Evolutionary conservation across 2,329 filamentous ascomycete genomes (phyloP).

Genomic region (Leptographium radiaticola): DNA sequence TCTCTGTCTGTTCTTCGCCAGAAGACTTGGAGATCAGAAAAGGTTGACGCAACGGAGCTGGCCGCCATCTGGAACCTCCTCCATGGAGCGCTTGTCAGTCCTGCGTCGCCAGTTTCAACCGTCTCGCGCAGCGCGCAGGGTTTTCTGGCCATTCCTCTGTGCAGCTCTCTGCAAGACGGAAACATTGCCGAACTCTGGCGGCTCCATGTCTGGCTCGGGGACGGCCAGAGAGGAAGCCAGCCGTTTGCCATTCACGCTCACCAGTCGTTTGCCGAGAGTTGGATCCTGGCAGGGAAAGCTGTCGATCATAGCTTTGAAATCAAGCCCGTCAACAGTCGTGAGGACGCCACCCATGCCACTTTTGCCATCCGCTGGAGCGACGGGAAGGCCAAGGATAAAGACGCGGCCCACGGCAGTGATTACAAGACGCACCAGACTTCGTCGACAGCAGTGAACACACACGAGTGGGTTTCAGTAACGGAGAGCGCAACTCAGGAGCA

Average conservation of each 20-base stretch:
- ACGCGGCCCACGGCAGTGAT: neutral
- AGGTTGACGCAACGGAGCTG: neutral
- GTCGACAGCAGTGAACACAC: constrained; percentile 16
- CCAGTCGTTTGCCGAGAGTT: constrained; percentile 22
- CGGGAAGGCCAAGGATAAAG: constrained; percentile 9
- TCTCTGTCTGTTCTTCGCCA: neutral
- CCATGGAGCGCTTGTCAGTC: neutral
- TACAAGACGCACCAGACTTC: constrained; percentile 16
- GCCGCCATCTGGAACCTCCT: neutral
- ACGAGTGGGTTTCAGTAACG: constrained; percentile 11
- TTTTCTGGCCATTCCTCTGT: constrained; percentile 21
- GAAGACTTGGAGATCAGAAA: neutral
- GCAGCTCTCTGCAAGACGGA: constrained; percentile 18
- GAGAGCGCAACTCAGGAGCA: constrained; percentile 6
- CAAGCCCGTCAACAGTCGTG: constrained; percentile 6
- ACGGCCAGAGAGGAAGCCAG: constrained; percentile 16
- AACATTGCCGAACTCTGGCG: constrained; percentile 22
- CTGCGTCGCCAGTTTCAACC: neutral
- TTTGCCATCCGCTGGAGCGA: constrained; percentile 18
- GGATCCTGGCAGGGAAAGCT: constrained; percentile 22
- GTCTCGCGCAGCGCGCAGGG: constrained; percentile 19
- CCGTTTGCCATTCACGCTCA: constrained; percentile 20
- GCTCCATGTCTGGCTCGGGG: constrained; percentile 23
- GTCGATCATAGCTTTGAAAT: constrained; percentile 17
- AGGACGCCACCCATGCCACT: constrained; percentile 17